These are phyloP conservation scores for Juncus effusus DNA, from an alignment of 176 grass and related monocot genomes.

Conservation along the genomic window DNA sequence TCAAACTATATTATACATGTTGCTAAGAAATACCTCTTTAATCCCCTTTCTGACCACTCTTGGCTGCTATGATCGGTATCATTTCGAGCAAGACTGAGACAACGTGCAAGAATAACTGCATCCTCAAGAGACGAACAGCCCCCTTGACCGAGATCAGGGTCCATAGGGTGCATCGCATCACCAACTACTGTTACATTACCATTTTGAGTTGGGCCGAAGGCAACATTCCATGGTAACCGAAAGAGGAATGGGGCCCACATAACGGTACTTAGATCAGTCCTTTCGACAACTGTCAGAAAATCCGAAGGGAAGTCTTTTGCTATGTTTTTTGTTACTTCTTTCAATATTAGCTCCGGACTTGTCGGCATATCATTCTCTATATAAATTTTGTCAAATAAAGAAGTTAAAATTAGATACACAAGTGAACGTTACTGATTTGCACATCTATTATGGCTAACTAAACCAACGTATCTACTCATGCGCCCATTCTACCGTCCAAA, in stretches of 20 bases:
- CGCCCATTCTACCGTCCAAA: too few species aligned
- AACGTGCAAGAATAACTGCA: slow-evolving; percentile 25
- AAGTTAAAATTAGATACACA: too few species aligned
- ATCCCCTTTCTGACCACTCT: slow-evolving; percentile 3
- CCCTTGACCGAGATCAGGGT: slow-evolving; percentile 45
- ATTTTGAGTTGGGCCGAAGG: slow-evolving; percentile 1
- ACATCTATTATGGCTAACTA: too few species aligned
- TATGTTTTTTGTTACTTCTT: slow-evolving; percentile 36
- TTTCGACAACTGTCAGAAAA: slow-evolving; percentile 34
- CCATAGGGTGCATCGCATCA: slow-evolving; percentile 48
- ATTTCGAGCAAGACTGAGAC: background rate
- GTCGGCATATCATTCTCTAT: slow-evolving; percentile 32
- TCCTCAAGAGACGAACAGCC: slow-evolving; percentile 50
- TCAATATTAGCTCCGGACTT: slow-evolving; percentile 24
- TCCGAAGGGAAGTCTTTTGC: slow-evolving; percentile 22
- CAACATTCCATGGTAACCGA: slow-evolving; percentile 26
- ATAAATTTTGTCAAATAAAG: background rate
- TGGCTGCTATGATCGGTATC: background rate
- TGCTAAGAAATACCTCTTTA: background rate
- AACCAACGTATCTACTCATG: too few species aligned
- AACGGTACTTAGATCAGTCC: slow-evolving; percentile 16
- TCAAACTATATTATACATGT: too few species aligned
- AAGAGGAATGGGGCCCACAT: slow-evolving; percentile 45
- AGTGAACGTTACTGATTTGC: too few species aligned
- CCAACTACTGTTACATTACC: slow-evolving; percentile 36